Base-by-base conservation (phyloP, 495 filamentous ascomycete species). In the Aspergillus mulundensis region DNA sequence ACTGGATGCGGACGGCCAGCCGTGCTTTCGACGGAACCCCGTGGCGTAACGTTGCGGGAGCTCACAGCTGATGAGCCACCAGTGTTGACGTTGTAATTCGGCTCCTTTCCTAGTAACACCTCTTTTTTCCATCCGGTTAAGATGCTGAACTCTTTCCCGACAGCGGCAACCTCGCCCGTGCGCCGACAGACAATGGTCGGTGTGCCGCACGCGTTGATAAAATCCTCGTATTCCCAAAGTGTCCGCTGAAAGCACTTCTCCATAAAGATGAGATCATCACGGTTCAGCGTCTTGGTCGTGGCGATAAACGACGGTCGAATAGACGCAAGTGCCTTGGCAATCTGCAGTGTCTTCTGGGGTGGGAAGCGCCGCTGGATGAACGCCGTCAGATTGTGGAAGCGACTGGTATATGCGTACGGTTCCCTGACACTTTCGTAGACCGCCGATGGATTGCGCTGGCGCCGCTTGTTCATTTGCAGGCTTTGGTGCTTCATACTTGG, bases 231-330 rank as follows among this genome's bases (percentile, higher is more conserved):
- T 64, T 95, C 91, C 67, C 86, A 89, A 12, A 98, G 78, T 1
- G 88, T 91, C 38, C 94, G 88, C 67, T 98, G 94, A 65, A 97
- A 90, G 66, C 88, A 92, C 68, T 95, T 92, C 70, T 98, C 94
- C 89, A 94, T 95, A 72, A 97, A 96, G 20, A 98, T 85, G 18
- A 97, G 80, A 66, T 98, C 94, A 63, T 92, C 84, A 24, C 83
- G 77, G 53, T 89, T 91, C 34, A 97, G 74, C 3, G 86, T 90
- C 58, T 86, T 87, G 20, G 87, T 92, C 53, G 87, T 94, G 4
- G 90, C 84, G 59, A 97, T 92, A 71, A 98, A 93, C 7, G 90
- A 90, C 5, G 94, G 94, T 18, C 94, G 88, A 59, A 96, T 95
- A 40, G 86, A 87, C 8, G 90, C 87, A 55, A 98, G 81, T 11